phyloP scores from a whole-genome alignment of 306 rosid genomes.

The Abrus precatorius region DNA sequence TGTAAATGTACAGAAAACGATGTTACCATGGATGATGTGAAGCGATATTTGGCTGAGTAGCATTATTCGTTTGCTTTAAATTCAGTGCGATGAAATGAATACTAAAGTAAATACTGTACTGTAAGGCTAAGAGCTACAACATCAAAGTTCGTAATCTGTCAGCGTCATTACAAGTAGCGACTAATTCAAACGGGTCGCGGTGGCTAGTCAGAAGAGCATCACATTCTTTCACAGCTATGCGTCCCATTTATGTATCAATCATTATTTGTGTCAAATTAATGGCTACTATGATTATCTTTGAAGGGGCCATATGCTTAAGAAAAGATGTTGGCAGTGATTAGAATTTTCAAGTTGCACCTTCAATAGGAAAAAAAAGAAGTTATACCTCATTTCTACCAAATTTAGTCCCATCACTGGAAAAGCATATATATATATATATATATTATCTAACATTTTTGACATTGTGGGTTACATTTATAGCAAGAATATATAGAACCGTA shows the following conservation, averaged over 20 bases:
- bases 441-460: too few relatives aligned
- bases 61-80: background rate
- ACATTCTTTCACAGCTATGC: too few relatives aligned
- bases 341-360: background rate
- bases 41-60: background rate
- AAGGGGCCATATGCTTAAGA: background rate
- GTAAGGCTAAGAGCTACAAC: too few relatives aligned
- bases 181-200: too few relatives aligned
- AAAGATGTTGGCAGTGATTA: background rate
- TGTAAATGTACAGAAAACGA: background rate
- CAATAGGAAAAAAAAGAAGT: too few relatives aligned
- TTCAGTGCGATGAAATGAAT: background rate
- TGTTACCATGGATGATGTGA: background rate
- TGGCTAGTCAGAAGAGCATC: too few relatives aligned
- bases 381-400: background rate
- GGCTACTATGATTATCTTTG: too few relatives aligned
- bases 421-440: too few relatives aligned
- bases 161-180: too few relatives aligned
- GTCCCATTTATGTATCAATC: background rate
- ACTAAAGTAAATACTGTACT: background rate
- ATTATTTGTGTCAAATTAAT: background rate
- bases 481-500: too few relatives aligned
- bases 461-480: too few relatives aligned
- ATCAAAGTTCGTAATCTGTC: too few relatives aligned
- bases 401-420: background rate